phyloP scores from a whole-genome alignment of 805 yeast species.

The Barnettozyma populi region DNA sequence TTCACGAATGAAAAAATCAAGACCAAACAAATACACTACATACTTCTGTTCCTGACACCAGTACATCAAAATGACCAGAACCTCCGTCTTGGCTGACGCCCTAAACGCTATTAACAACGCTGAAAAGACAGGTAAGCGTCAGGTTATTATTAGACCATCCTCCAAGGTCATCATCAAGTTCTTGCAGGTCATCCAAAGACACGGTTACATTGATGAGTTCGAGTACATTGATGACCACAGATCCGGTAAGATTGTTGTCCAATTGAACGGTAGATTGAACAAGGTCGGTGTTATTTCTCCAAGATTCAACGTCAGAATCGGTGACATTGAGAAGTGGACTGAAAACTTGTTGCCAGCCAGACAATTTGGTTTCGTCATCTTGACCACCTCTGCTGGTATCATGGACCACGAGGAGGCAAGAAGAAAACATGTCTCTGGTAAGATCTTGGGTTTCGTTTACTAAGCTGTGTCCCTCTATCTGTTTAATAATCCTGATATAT shows the following conservation, averaged over 20 bases:
- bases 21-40: conserved; percentile 3
- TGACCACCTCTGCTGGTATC: conserved; percentile 98
- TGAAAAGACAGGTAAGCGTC: conserved; percentile 99
- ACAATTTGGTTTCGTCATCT: conserved; percentile 96
- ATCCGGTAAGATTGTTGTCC: conserved; percentile 95
- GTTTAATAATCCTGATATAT: conserved; percentile 6
- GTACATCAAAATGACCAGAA: conserved; percentile 74
- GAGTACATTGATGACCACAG: conserved; percentile 99
- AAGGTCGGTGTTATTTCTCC: conserved; percentile 99
- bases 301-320: conserved; percentile 95
- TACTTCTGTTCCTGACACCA: not conserved
- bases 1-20: conserved; percentile 12
- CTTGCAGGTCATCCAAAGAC: conserved; percentile 95
- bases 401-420: conserved; percentile 99
- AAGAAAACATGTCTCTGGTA: conserved; percentile 99
- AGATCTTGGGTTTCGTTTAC: conserved; percentile 97
- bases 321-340: conserved; percentile 97
- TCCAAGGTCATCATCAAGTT: conserved; percentile 97
- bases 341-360: conserved; percentile 98
- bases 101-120: conserved; percentile 97
- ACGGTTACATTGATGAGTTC: conserved; percentile 98
- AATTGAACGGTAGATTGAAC: conserved; percentile 96
- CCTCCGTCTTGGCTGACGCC: conserved; percentile 98
- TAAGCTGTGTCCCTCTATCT: conserved; percentile 30
- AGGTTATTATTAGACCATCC: conserved; percentile 96